phyloP scores from a whole-genome alignment of 2,329 filamentous ascomycete genomes.

The Ophiostoma quercus region DNA sequence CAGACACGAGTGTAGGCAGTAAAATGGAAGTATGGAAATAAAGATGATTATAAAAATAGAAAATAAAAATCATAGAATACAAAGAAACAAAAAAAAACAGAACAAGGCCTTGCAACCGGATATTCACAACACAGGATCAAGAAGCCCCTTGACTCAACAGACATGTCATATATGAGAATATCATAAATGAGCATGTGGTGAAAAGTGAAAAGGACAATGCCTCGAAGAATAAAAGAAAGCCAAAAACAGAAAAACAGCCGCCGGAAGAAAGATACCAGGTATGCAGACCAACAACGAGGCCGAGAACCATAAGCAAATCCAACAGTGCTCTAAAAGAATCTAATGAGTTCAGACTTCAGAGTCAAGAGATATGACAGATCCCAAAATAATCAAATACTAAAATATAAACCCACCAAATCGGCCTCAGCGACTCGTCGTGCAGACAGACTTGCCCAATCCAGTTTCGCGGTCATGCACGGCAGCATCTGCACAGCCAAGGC shows the following conservation, averaged over 20 bases:
- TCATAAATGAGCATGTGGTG: not conserved
- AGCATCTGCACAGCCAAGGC: conserved; percentile 2
- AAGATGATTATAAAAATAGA: not conserved
- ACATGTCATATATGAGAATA: not conserved
- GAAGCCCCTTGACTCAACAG: not conserved
- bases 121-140: not conserved
- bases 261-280: not conserved
- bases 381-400: not conserved
- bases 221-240: too few species aligned
- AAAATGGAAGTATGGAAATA: too few species aligned
- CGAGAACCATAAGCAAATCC: not conserved
- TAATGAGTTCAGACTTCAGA: not conserved
- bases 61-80: not conserved
- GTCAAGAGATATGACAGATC: not conserved
- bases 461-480: conserved; percentile 16
- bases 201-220: not conserved
- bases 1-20: too few species aligned
- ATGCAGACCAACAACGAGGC: not conserved
- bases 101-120: not conserved
- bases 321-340: not conserved
- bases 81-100: too few species aligned
- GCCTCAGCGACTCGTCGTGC: not conserved
- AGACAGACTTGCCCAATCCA: conserved; percentile 18
- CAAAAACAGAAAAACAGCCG: not conserved
- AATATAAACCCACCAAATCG: not conserved